Percentiles rank a stretch among this genome's conserved stretches.
Conservation (phyloP, 2,329 filamentous ascomycete species). For the Colletotrichum musicola region DNA sequence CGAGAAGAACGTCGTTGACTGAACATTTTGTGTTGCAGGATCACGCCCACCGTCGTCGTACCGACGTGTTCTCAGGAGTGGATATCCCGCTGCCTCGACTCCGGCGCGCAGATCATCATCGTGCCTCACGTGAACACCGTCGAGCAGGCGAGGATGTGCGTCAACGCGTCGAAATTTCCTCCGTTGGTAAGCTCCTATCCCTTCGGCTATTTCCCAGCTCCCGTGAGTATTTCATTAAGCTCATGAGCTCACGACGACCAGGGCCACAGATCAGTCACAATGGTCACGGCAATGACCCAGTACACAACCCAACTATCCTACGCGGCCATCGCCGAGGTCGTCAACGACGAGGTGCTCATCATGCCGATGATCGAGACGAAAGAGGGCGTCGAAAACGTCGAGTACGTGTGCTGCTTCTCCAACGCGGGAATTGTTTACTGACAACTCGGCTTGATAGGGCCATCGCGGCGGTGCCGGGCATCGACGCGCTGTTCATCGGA, state of each 20-base stretch:
- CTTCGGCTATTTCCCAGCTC: rapidly evolving
- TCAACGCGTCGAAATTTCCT: slow-evolving; percentile 64
- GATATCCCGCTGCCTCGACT: slow-evolving; percentile 57
- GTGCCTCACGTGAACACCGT: slow-evolving; percentile 61
- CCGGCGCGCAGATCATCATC: slow-evolving; percentile 63
- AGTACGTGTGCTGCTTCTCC: background rate
- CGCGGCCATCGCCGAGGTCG: slow-evolving; percentile 21
- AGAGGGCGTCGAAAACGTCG: slow-evolving; percentile 21
- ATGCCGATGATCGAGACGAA: slow-evolving; percentile 33
- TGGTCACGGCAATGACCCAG: slow-evolving; percentile 32
- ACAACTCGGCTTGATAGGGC: background rate
- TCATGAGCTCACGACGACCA: background rate
- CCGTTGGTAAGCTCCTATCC: slow-evolving; percentile 49
- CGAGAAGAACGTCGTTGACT: too few species aligned
- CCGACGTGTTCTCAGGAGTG: slow-evolving; percentile 26
- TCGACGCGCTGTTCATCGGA: slow-evolving; percentile 25
- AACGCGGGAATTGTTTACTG: background rate
- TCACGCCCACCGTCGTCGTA: slow-evolving; percentile 3
- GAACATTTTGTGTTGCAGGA: too few species aligned
- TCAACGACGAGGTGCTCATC: slow-evolving; percentile 27
- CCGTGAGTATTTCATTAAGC: background rate
- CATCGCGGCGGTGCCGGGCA: slow-evolving; percentile 19
- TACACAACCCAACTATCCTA: slow-evolving; percentile 26
- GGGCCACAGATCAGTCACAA: slow-evolving; percentile 28
- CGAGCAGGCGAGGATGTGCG: slow-evolving; percentile 59